These are phyloP conservation scores for Diddensiella santjacobensis DNA, from an alignment of 805 yeast genomes.

Conservation along the genomic window DNA sequence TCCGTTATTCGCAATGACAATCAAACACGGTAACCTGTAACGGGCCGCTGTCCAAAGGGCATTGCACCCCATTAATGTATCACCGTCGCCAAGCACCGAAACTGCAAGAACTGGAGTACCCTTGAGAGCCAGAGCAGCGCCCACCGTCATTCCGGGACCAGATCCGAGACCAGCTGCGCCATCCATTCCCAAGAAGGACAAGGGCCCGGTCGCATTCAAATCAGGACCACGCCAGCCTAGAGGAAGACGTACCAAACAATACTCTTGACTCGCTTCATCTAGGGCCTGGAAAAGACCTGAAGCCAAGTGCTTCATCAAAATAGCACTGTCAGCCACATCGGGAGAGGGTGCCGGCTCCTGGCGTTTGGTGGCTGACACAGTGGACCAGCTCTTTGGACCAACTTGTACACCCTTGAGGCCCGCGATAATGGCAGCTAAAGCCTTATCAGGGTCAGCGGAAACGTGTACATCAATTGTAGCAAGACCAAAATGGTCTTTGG, in stretches of 20 bases:
- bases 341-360: constrained; percentile 6
- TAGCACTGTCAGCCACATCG: constrained; percentile 1
- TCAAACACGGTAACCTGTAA: constrained; percentile 2
- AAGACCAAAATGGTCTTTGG: constrained; percentile 5
- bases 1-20: constrained; percentile 5
- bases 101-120: constrained; percentile 5
- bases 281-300: constrained; percentile 5
- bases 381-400: not conserved
- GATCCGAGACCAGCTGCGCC: constrained; percentile 7
- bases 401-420: not conserved
- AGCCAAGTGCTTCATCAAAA: constrained; percentile 5
- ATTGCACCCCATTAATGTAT: constrained; percentile 4
- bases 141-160: constrained; percentile 5
- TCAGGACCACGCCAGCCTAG: constrained; percentile 7
- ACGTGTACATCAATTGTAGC: constrained; percentile 4
- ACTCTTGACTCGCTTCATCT: constrained; percentile 4
- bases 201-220: constrained; percentile 5
- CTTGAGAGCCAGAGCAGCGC: constrained; percentile 6
- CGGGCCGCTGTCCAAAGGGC: constrained; percentile 7
- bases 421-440: not conserved
- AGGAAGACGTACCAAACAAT: constrained; percentile 3
- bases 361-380: constrained; percentile 1
- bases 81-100: constrained; percentile 5
- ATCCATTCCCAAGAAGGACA: constrained; percentile 6
- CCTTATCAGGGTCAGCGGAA: constrained; percentile 1